Evolutionary conservation across 257 asterid species (phyloP).

Genomic region (Ilex aquifolium): DNA sequence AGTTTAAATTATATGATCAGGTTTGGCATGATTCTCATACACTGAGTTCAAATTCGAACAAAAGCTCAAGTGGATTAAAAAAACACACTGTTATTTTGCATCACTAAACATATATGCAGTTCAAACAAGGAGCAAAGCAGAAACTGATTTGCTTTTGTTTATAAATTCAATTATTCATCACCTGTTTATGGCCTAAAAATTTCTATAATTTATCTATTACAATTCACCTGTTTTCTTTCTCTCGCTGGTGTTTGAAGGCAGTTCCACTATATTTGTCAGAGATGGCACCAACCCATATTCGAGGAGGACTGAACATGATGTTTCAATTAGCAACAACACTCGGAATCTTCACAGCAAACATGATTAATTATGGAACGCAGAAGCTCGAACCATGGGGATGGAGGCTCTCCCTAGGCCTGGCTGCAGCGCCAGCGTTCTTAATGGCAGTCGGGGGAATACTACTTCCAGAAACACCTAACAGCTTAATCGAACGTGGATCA

Average conservation of each 20-base stretch:
- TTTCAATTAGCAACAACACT: slow-evolving; percentile 81
- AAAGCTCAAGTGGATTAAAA: too few species aligned
- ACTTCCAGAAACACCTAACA: slow-evolving; percentile 85
- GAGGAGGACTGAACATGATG: slow-evolving; percentile 82
- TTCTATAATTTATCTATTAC: too few species aligned
- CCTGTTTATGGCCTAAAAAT: too few species aligned
- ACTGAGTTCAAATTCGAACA: too few species aligned
- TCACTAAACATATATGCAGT: too few species aligned
- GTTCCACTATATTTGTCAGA: slow-evolving; percentile 78
- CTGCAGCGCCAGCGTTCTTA: slow-evolving; percentile 58
- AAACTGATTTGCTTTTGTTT: too few species aligned
- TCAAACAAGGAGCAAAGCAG: too few species aligned
- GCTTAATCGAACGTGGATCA: slow-evolving; percentile 56
- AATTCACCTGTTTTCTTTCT: background rate
- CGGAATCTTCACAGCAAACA: slow-evolving; percentile 83
- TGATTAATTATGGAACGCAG: slow-evolving; percentile 68
- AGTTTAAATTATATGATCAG: too few species aligned
- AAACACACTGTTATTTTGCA: too few species aligned
- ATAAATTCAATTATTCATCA: too few species aligned
- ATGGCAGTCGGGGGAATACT: slow-evolving; percentile 71
- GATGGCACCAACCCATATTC: slow-evolving; percentile 86
- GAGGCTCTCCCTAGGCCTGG: slow-evolving; percentile 82
- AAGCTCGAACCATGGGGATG: slow-evolving; percentile 83
- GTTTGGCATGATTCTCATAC: too few species aligned
- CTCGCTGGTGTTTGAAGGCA: slow-evolving; percentile 45